phyloP scores from a whole-genome alignment of 2,329 filamentous ascomycete genomes.

The Fusarium camptoceras region DNA sequence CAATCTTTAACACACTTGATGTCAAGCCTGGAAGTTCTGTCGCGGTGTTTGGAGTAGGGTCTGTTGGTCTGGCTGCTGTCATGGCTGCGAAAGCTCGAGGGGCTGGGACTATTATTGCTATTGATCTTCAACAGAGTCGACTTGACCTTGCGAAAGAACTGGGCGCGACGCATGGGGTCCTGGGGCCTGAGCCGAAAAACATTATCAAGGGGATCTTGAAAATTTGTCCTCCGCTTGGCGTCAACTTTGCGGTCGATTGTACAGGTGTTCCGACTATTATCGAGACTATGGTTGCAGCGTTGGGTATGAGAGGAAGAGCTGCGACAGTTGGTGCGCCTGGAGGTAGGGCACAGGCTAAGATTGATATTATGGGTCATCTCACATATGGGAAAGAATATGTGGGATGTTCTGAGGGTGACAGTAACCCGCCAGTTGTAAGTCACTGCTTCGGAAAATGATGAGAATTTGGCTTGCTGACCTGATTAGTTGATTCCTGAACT shows the following conservation, averaged over 20 bases:
- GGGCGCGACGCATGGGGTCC: slow-evolving; percentile 17
- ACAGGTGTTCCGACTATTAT: slow-evolving; percentile 25
- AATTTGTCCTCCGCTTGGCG: slow-evolving; percentile 8
- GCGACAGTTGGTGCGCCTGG: slow-evolving; percentile 28
- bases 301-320: slow-evolving; percentile 23
- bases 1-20: slow-evolving; percentile 18
- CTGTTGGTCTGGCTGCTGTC: slow-evolving; percentile 26
- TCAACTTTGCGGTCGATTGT: slow-evolving; percentile 33
- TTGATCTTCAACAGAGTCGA: slow-evolving; percentile 12
- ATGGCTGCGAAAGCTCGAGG: slow-evolving; percentile 24
- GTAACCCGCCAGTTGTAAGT: slow-evolving; percentile 11
- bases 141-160: slow-evolving; percentile 20
- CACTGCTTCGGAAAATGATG: accelerated
- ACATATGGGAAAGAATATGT: slow-evolving; percentile 29
- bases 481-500: slow-evolving; percentile 12
- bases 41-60: slow-evolving; percentile 21
- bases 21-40: slow-evolving; percentile 17
- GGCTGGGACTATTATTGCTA: slow-evolving; percentile 10
- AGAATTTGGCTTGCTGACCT: background rate
- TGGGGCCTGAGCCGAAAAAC: background rate
- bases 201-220: background rate
- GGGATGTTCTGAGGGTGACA: slow-evolving; percentile 26
- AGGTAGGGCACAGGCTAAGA: background rate
- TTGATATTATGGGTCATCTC: slow-evolving; percentile 24
- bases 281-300: slow-evolving; percentile 13